These are phyloP conservation scores for Crithidia mellificae DNA, from an alignment of 208 protist species.

Conservation along the genomic window DNA sequence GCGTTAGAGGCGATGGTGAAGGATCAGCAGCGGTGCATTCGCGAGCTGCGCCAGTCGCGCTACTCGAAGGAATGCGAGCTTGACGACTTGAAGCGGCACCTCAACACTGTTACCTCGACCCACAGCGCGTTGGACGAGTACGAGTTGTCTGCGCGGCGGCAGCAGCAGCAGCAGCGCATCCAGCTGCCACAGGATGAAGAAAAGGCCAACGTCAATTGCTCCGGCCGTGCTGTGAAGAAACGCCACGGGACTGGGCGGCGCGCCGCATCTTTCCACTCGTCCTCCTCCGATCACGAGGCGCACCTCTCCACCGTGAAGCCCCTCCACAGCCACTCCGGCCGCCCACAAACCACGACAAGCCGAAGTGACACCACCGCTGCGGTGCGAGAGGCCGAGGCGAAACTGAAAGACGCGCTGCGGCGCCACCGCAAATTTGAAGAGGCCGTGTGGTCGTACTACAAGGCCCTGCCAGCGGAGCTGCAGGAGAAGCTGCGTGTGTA, in stretches of 20 bases:
- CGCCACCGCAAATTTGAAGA: slow-evolving; percentile 17
- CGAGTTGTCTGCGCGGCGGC: neutral
- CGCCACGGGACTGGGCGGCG: too few species aligned
- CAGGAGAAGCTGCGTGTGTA: slow-evolving; percentile 6
- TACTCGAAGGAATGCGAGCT: slow-evolving; percentile 23
- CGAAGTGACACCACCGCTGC: neutral
- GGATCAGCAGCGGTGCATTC: slow-evolving; percentile 9
- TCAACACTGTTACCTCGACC: neutral
- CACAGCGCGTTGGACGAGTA: neutral
- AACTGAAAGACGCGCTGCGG: slow-evolving; percentile 4
- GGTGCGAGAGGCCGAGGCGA: neutral
- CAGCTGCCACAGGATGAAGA: slow-evolving; percentile 1
- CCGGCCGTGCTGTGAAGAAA: neutral
- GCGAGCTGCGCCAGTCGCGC: slow-evolving; percentile 1
- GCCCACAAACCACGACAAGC: neutral
- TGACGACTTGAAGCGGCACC: slow-evolving; percentile 18
- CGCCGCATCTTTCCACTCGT: neutral
- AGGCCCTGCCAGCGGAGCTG: slow-evolving; percentile 14
- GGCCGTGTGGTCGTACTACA: slow-evolving; percentile 29
- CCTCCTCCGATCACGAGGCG: slow-evolving; percentile 13
- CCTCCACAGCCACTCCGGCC: neutral
- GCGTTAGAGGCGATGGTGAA: slow-evolving; percentile 2
- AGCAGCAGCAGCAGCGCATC: neutral
- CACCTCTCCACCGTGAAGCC: slow-evolving; percentile 5
- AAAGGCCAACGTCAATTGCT: neutral